Evolutionary conservation across 805 yeast genomes (phyloP).

Genomic region (Nakazawaea sp.): DNA sequence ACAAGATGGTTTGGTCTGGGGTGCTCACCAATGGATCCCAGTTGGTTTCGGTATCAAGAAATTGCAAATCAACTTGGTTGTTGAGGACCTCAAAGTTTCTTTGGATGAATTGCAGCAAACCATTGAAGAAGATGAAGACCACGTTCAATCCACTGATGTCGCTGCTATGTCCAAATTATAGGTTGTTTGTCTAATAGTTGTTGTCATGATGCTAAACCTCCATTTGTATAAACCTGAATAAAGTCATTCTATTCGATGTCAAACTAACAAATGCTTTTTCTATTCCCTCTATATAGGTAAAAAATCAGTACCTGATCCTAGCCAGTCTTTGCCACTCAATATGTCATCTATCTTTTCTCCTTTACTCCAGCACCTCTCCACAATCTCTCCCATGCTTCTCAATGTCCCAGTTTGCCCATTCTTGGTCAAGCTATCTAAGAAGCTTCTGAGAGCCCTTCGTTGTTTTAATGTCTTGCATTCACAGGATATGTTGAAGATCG

Average conservation of each 20-base stretch:
- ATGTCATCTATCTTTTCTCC: conserved; percentile 36
- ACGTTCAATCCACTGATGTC: conserved; percentile 97
- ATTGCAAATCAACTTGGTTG: conserved; percentile 96
- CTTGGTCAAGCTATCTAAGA: conserved; percentile 34
- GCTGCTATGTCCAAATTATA: conserved; percentile 98
- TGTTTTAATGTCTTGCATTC: conserved; percentile 30
- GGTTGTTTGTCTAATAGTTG: conserved; percentile 19
- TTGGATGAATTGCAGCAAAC: conserved; percentile 76
- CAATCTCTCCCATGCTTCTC: conserved; percentile 33
- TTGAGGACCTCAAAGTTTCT: conserved; percentile 95
- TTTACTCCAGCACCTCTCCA: conserved; percentile 39
- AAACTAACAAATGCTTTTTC: too few relatives aligned
- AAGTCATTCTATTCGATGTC: too few relatives aligned
- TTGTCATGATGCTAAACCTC: too few relatives aligned
- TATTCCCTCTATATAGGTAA: conserved; percentile 23
- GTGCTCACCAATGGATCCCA: conserved; percentile 93
- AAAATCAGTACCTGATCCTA: conserved; percentile 44
- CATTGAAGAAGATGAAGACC: conserved; percentile 93
- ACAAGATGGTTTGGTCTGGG: conserved; percentile 95
- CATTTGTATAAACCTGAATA: too few relatives aligned
- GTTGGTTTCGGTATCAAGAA: conserved; percentile 99
- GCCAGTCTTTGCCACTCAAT: conserved; percentile 36
- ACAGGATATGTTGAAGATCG: conserved; percentile 43
- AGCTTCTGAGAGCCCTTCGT: conserved; percentile 21
- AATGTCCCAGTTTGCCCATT: conserved; percentile 52